These are phyloP conservation scores for Trypanosoma lewisi DNA, from an alignment of 208 protist genomes.

Conservation along the genomic window DNA sequence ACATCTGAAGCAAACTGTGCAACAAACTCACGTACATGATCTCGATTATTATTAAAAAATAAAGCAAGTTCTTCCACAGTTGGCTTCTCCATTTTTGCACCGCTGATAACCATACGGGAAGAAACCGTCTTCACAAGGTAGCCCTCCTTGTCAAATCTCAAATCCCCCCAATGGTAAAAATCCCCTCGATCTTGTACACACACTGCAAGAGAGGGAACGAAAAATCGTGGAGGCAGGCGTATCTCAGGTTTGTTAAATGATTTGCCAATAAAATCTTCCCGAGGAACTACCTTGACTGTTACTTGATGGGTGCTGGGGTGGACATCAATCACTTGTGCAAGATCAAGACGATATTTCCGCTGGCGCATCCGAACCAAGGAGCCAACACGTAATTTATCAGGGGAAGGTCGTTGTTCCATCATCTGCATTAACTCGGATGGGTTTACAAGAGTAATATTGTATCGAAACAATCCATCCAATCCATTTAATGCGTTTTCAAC, in stretches of 20 bases:
- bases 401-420: conserved; percentile 74
- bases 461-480: conserved; percentile 81
- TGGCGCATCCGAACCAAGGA: conserved; percentile 82
- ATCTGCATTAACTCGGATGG: conserved; percentile 87
- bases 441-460: conserved; percentile 83
- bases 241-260: conserved; percentile 70
- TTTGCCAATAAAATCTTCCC: conserved; percentile 86
- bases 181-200: conserved; percentile 55
- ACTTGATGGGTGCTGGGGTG: conserved; percentile 56
- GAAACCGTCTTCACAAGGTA: conserved; percentile 84
- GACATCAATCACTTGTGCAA: conserved; percentile 76
- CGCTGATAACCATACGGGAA: conserved; percentile 60
- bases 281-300: conserved; percentile 78
- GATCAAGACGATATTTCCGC: conserved; percentile 78
- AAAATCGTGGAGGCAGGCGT: conserved; percentile 70
- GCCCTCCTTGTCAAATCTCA: conserved; percentile 83
- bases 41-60: conserved; percentile 86
- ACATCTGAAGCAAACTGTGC: conserved; percentile 16
- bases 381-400: conserved; percentile 69
- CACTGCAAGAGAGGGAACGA: conserved; percentile 63
- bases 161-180: conserved; percentile 77
- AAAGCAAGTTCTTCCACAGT: conserved; percentile 78
- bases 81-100: conserved; percentile 65
- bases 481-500: conserved; percentile 88
- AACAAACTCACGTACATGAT: conserved; percentile 67